A percentile compares a stretch with the other conserved stretches of the same genome.
These are phyloP conservation scores for Iris pallida DNA, from an alignment of 116 monocot genomes.

Conservation along the genomic window DNA sequence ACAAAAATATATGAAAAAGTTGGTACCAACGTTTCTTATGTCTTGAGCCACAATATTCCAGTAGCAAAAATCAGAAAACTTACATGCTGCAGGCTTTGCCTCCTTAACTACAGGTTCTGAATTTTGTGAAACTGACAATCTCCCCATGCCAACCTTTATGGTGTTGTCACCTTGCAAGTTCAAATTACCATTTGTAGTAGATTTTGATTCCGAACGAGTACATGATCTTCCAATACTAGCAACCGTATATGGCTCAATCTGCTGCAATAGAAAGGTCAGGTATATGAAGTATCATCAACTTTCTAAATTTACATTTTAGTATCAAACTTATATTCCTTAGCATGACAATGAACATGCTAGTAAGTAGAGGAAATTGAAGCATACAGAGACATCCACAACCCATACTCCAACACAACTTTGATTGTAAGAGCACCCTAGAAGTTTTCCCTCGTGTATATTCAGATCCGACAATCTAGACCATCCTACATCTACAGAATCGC, in stretches of 20 bases:
- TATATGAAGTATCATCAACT: not conserved
- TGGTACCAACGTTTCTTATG: not conserved
- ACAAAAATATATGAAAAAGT: not conserved
- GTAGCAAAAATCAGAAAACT: not conserved
- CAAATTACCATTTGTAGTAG: constrained; percentile 23
- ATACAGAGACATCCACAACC: constrained; percentile 94
- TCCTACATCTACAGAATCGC: constrained; percentile 88
- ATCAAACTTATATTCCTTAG: not conserved
- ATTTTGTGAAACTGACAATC: constrained; percentile 55
- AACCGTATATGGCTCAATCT: constrained; percentile 67
- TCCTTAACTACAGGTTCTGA: constrained; percentile 49
- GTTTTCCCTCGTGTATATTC: constrained; percentile 86
- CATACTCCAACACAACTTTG: constrained; percentile 98
- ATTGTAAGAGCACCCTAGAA: constrained; percentile 94
- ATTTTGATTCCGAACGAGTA: constrained; percentile 55
- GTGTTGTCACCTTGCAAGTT: constrained; percentile 48
- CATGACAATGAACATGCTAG: no score
- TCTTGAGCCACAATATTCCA: not conserved
- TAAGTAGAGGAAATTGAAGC: constrained; percentile 4
- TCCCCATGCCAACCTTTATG: constrained; percentile 46
- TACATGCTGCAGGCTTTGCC: constrained; percentile 33
- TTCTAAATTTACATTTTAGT: not conserved
- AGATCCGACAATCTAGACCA: constrained; percentile 90
- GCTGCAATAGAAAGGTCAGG: constrained; percentile 32
- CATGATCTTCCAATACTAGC: constrained; percentile 35